Evolutionary conservation across 108 stramenopile genomes (phyloP).

Genomic region (Conticribra guillardii): DNA sequence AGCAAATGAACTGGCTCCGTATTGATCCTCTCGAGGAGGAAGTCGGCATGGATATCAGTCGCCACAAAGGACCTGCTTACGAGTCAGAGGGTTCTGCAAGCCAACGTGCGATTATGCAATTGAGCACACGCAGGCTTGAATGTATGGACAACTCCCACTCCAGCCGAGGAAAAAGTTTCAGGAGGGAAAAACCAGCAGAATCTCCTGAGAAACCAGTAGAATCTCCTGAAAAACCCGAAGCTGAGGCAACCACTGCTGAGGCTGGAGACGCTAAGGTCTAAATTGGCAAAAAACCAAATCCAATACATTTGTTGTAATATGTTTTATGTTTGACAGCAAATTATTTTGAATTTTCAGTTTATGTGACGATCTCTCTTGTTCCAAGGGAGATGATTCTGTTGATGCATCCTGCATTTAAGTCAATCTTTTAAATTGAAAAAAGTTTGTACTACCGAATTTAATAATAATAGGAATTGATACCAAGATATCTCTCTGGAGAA

Average conservation of each 20-base stretch:
- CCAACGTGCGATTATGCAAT: conserved; percentile 66
- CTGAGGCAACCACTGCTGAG: not conserved
- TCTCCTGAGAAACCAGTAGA: not conserved
- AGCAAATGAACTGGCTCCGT: conserved; percentile 76
- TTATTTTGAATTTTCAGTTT: no score
- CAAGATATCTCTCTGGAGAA: no score
- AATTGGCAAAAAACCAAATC: no score
- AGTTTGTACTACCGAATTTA: no score
- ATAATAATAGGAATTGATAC: no score
- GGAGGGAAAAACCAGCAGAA: not conserved
- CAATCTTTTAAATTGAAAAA: no score
- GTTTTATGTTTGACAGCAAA: no score
- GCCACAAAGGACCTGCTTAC: conserved; percentile 85
- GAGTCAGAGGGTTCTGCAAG: conserved; percentile 62
- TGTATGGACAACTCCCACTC: conserved; percentile 4
- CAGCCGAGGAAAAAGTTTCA: not conserved
- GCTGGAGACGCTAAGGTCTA: no score
- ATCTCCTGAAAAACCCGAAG: not conserved
- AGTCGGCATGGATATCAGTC: conserved; percentile 84
- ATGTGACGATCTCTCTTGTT: no score
- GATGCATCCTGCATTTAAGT: no score
- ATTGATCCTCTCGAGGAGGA: conserved; percentile 85
- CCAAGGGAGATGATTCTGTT: no score
- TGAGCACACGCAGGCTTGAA: conserved; percentile 61
- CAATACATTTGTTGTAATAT: no score